Evolutionary conservation across 768 basidiomycete species (phyloP).

Genomic region (Psilocybe cubensis): DNA sequence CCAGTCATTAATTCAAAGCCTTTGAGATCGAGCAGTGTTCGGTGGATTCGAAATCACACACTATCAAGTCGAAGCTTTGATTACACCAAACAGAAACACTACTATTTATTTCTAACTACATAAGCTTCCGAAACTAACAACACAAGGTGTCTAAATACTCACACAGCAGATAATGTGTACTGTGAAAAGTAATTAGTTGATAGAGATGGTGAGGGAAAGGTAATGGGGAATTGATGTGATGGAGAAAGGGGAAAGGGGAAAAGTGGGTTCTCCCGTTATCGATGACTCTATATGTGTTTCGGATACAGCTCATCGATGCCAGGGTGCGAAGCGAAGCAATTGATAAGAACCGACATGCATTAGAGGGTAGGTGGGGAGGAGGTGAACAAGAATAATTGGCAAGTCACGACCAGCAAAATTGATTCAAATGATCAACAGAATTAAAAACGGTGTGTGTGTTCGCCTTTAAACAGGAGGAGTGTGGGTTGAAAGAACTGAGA

Average conservation of each 20-base stretch:
- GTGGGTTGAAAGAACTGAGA: slow-evolving; percentile 1
- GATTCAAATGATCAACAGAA: neutral
- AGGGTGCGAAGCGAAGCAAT: slow-evolving; percentile 9
- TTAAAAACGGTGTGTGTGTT: neutral
- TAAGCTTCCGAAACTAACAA: neutral
- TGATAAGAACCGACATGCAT: neutral
- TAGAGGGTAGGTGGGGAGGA: no score
- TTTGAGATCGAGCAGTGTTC: no score
- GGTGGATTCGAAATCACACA: no score
- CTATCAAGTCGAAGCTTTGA: no score
- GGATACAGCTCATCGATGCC: slow-evolving; percentile 4
- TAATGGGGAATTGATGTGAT: neutral
- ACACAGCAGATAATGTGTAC: slow-evolving; percentile 4
- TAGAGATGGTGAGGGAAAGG: neutral
- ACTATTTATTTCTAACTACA: neutral
- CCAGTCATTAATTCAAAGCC: no score
- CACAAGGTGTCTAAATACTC: neutral
- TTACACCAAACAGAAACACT: no score
- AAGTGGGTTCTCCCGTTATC: slow-evolving; percentile 1
- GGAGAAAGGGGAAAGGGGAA: neutral
- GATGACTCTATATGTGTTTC: slow-evolving; percentile 16
- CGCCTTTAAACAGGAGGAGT: neutral
- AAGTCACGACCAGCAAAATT: neutral
- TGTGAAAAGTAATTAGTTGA: neutral
- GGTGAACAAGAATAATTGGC: slow-evolving; percentile 1